Conservation (phyloP, 345 rosid genomes). For the Turnera subulata region DNA sequence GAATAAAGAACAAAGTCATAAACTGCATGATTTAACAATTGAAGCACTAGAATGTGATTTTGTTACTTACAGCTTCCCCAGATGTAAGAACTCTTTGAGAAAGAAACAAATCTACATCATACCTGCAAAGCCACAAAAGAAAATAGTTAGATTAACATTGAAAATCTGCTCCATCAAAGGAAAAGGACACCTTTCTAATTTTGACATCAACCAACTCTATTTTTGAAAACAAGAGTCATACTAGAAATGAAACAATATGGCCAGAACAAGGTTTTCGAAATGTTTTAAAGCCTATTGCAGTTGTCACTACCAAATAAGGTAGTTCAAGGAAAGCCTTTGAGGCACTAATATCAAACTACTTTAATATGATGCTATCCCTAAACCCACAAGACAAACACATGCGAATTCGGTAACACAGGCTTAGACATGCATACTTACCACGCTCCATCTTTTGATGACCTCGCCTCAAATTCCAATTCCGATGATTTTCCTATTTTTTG, state of each 20-base stretch:
- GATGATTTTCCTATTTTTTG: conserved; percentile 37
- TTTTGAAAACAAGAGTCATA: no score
- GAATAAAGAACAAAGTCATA: no score
- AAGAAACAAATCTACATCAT: conserved; percentile 54
- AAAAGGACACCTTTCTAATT: no score
- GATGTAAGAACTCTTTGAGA: conserved; percentile 42
- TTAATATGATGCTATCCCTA: not conserved
- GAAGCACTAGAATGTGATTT: conserved; percentile 1
- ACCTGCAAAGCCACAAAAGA: conserved; percentile 42
- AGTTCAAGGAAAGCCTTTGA: not conserved
- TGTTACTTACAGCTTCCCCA: conserved; percentile 58
- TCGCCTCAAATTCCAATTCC: conserved; percentile 58
- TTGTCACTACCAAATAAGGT: not conserved
- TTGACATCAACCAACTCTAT: no score
- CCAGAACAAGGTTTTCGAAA: not conserved
- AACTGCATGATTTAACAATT: not conserved
- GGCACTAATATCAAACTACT: not conserved
- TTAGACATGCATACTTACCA: conserved; percentile 36
- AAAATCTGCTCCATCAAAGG: no score
- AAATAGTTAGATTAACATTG: no score
- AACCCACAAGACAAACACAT: not conserved
- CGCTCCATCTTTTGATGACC: conserved; percentile 68
- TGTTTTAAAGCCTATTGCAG: not conserved
- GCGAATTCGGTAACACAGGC: not conserved
- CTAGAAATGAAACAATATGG: no score